Evolutionary conservation across 75 land plant genomes (phyloP), one percentile per base, ranked within the genome.

Genomic region (Chamaecyparis obtusa): DNA sequence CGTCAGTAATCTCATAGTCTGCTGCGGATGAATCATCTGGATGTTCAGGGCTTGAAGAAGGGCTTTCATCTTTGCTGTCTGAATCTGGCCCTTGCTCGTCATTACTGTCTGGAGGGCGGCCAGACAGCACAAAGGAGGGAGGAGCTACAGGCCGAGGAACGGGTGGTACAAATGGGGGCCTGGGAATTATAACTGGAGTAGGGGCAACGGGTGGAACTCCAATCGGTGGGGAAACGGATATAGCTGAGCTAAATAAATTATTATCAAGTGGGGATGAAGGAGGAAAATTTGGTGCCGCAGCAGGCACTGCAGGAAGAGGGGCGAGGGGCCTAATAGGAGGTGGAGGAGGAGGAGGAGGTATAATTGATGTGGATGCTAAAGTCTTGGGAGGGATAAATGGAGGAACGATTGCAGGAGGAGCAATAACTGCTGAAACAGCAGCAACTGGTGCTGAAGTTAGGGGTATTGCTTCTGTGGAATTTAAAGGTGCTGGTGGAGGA

Each of bases 1-100:
- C 97, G 87, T 98, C 99, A 24, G 98, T 94, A 16, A 95, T 89
- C 87, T 98, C 96, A 85, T 96, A 98, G 55, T 93, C 94, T 16
- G 46, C 86, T 75, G 91, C 55, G 13, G 85, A 64, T 84, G 89
- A 83, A 32, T 75, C 83, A 84, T 30, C 90, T 91, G 41, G 75
- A 83, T 84, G 48, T 19, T 89, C 92, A 1, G 92, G 89, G 27
- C 91, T 92, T 3, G 91, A 87, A 39, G 83, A 81, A 81, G 83
- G 83, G 48, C 83, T 81, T 35, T 9, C 67, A 19, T 48, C 64
- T 64, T 56, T 84, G 85, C 67, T 35, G 27, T 84, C 85, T 33
- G 37, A 32, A 54, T 84, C 85, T 36, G 56, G 41, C 16, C 32
- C 85, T 54, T 55, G 64, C 56, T 84, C 85, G 36, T 56, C 67